Conservation (phyloP, 306 rosid genomes). For the Trifolium fragiferum region DNA sequence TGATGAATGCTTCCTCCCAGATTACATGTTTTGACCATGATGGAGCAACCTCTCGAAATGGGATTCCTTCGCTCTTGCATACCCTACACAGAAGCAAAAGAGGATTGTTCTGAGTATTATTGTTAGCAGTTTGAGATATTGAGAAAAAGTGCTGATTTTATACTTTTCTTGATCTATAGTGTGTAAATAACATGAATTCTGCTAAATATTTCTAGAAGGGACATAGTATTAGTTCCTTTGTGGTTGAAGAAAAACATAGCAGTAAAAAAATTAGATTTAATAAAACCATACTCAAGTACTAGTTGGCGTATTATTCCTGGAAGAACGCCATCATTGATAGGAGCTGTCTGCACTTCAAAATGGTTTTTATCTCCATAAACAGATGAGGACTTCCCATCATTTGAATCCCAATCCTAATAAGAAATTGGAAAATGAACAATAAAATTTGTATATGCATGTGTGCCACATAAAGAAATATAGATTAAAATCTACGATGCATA, state of each 20-base stretch:
- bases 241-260: conserved; percentile 9
- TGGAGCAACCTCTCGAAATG: conserved; percentile 83
- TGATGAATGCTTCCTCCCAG: conserved; percentile 90
- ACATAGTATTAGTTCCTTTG: not conserved
- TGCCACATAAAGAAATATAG: not conserved
- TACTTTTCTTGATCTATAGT: no score
- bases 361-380: conserved; percentile 42
- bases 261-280: conserved; percentile 5
- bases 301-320: conserved; percentile 82
- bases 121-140: not conserved
- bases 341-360: conserved; percentile 91
- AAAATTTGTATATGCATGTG: conserved; percentile 21
- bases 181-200: conserved; percentile 8
- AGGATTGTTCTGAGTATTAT: not conserved
- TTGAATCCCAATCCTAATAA: conserved; percentile 55
- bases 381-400: conserved; percentile 29
- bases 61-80: conserved; percentile 72
- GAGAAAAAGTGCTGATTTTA: no score
- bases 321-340: conserved; percentile 73
- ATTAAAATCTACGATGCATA: conserved; percentile 22
- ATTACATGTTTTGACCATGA: conserved; percentile 69
- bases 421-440: conserved; percentile 33
- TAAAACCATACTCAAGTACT: conserved; percentile 70
- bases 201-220: not conserved
- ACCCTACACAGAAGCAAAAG: conserved; percentile 50